Evolutionary conservation across 768 basidiomycete genomes (phyloP).

Genomic region (Boletus sp.): DNA sequence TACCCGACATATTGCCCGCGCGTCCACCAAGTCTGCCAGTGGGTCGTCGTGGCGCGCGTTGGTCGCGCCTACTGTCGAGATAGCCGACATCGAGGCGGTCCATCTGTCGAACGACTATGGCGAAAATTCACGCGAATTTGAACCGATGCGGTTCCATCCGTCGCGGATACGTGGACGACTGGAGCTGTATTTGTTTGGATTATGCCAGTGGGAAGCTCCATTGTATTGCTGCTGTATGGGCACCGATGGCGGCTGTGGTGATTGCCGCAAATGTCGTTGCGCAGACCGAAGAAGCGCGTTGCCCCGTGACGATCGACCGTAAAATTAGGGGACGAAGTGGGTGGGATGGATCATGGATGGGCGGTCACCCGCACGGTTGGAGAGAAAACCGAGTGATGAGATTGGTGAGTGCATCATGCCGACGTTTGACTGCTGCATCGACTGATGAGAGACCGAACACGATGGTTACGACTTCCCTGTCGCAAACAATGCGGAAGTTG

Average conservation of each 20-base stretch:
- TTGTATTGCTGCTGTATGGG: too few relatives aligned
- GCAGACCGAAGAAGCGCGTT: slow-evolving; percentile 26
- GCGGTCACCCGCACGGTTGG: slow-evolving; percentile 27
- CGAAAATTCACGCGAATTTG: slow-evolving; percentile 40
- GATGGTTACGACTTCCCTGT: too few relatives aligned
- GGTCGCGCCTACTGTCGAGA: slow-evolving; percentile 11
- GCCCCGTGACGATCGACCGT: slow-evolving; percentile 11
- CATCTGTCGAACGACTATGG: slow-evolving; percentile 24
- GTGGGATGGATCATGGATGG: slow-evolving; percentile 50
- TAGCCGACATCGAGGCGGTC: slow-evolving; percentile 23
- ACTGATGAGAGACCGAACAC: too few relatives aligned
- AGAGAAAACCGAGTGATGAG: slow-evolving; percentile 3
- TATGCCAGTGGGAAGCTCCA: too few relatives aligned
- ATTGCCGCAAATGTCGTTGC: slow-evolving; percentile 44
- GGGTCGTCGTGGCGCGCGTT: slow-evolving; percentile 12
- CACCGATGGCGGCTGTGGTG: slow-evolving; percentile 53
- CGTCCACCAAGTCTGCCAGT: too few relatives aligned
- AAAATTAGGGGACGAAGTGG: slow-evolving; percentile 40
- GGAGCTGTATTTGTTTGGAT: slow-evolving; percentile 45
- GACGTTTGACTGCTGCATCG: too few relatives aligned
- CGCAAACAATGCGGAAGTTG: too few relatives aligned
- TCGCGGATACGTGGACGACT: too few relatives aligned
- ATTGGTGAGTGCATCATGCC: too few relatives aligned
- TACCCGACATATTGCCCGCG: too few relatives aligned
- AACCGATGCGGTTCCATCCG: slow-evolving; percentile 42